phyloP scores from a whole-genome alignment of 257 asterid genomes.

The Solanum peruvianum region DNA sequence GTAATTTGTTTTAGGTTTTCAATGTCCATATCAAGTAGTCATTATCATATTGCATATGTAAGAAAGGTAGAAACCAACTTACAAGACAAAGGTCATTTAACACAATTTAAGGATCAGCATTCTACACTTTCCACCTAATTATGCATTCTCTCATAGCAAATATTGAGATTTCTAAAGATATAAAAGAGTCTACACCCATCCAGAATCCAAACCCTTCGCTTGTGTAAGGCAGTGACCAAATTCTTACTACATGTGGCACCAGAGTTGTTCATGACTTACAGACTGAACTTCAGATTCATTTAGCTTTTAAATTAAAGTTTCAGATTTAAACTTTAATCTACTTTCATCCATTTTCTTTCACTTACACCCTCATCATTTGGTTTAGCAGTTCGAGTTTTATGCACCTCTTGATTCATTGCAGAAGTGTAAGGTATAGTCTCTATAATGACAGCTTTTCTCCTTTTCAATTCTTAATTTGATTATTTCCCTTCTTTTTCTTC shows the following conservation, averaged over 20 bases:
- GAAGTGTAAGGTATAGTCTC: not conserved
- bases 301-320: not conserved
- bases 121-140: not conserved
- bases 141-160: not conserved
- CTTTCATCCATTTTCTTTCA: not conserved
- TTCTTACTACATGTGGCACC: not conserved
- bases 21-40: not conserved
- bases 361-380: not conserved
- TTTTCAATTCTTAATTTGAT: not conserved
- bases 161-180: not conserved
- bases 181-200: not conserved
- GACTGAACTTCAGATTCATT: not conserved
- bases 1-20: not conserved
- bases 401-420: not conserved
- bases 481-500: not conserved
- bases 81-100: not conserved
- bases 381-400: not conserved
- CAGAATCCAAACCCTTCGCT: not conserved
- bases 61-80: not conserved
- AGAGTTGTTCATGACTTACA: not conserved
- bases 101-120: not conserved
- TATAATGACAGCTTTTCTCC: not conserved
- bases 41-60: not conserved
- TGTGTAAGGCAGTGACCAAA: not conserved
- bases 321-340: not conserved